Evolutionary conservation across 495 filamentous ascomycete genomes (phyloP).

Genomic region (Hyaloscypha finlandica): DNA sequence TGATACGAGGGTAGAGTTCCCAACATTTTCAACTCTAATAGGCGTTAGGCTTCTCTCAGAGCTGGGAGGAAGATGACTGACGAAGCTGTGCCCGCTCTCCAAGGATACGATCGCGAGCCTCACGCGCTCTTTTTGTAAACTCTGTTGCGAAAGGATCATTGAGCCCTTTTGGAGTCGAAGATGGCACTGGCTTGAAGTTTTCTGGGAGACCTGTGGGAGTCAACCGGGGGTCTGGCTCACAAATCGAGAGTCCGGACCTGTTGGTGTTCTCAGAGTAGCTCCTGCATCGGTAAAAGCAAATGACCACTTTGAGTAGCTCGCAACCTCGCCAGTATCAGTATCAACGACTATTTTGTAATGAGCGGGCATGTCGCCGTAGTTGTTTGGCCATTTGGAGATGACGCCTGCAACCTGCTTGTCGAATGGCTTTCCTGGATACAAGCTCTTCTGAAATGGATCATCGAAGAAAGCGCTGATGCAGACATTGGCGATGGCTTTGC

Average conservation of each 20-base stretch:
- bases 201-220: background rate
- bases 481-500: background rate
- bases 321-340: background rate
- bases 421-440: background rate
- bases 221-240: background rate
- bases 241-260: background rate
- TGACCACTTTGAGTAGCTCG: background rate
- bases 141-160: background rate
- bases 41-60: background rate
- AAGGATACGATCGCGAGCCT: background rate
- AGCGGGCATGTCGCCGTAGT: background rate
- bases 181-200: background rate
- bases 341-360: background rate
- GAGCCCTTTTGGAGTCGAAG: background rate
- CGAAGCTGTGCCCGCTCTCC: background rate
- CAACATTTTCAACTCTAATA: background rate
- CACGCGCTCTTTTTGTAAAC: background rate
- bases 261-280: background rate
- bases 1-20: background rate
- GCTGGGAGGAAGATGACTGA: background rate
- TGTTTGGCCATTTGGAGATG: background rate
- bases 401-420: background rate
- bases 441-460: background rate
- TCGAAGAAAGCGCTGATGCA: background rate
- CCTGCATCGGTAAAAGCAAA: background rate